These are phyloP conservation scores for Blastosporella zonata DNA, from an alignment of 1,284 basidiomycete species.

Conservation along the genomic window DNA sequence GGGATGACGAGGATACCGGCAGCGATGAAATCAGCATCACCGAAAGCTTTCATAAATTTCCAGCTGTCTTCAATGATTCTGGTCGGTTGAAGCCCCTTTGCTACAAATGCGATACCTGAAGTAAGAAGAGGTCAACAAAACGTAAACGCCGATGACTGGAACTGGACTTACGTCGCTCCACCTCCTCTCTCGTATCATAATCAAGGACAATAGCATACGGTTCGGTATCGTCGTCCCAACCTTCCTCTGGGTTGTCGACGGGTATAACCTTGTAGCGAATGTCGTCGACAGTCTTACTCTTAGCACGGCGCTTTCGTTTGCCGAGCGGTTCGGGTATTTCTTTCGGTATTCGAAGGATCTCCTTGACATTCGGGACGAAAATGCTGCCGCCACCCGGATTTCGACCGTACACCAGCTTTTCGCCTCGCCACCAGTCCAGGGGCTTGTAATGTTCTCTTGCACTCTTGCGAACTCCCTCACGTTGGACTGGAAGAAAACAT, in stretches of 20 bases:
- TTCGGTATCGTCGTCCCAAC: constrained; percentile 84
- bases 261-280: constrained; percentile 21
- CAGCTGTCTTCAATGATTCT: constrained; percentile 39
- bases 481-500: constrained; percentile 16
- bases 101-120: constrained; percentile 69
- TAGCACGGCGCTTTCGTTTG: constrained; percentile 42
- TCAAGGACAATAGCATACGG: constrained; percentile 70
- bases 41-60: constrained; percentile 91
- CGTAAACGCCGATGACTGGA: background rate
- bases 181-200: constrained; percentile 57
- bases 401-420: constrained; percentile 77
- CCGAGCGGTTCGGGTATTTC: constrained; percentile 58
- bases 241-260: constrained; percentile 65
- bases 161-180: constrained; percentile 19
- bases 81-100: constrained; percentile 8
- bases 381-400: constrained; percentile 35
- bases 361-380: constrained; percentile 77
- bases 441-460: constrained; percentile 73
- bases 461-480: constrained; percentile 73
- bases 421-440: constrained; percentile 91
- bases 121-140: constrained; percentile 1
- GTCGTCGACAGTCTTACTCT: constrained; percentile 38
- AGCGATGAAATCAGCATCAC: constrained; percentile 88
- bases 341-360: constrained; percentile 78
- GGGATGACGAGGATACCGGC: constrained; percentile 88